Conservation (phyloP, 2,329 filamentous ascomycete genomes). For the Botrytis medusae region DNA sequence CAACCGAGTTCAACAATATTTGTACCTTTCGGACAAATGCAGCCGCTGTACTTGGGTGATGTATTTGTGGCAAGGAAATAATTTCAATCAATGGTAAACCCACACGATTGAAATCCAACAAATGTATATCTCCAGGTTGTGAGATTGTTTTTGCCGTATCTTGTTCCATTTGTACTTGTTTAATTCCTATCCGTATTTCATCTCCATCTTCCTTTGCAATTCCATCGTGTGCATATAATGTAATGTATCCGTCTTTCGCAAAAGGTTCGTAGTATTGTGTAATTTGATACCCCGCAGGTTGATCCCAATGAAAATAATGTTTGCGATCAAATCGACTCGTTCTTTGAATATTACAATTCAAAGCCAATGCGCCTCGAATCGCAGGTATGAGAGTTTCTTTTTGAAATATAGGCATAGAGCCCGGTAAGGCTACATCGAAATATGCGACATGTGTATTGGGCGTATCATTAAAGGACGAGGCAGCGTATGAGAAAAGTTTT, state of each 20-base stretch:
- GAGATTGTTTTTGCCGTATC: constrained; percentile 94
- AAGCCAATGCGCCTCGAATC: constrained; percentile 80
- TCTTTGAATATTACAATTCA: constrained; percentile 75
- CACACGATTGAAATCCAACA: constrained; percentile 92
- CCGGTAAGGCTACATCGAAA: constrained; percentile 88
- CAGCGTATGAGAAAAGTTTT: constrained; percentile 84
- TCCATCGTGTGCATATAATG: constrained; percentile 71
- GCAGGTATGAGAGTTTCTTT: constrained; percentile 80
- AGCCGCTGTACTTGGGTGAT: constrained; percentile 82
- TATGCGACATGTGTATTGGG: constrained; percentile 86
- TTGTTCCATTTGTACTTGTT: constrained; percentile 96
- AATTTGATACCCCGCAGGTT: constrained; percentile 94
- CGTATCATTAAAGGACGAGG: constrained; percentile 61
- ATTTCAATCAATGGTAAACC: constrained; percentile 92
- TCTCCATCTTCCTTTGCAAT: constrained; percentile 73
- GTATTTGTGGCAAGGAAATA: constrained; percentile 86
- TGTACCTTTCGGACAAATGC: constrained; percentile 89
- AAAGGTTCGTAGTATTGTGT: constrained; percentile 88
- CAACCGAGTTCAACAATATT: constrained; percentile 71
- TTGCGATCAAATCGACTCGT: constrained; percentile 90
- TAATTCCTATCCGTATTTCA: constrained; percentile 73
- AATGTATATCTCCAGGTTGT: constrained; percentile 68
- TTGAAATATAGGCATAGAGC: constrained; percentile 85
- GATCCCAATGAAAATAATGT: constrained; percentile 99
- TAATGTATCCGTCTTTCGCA: constrained; percentile 69